These are phyloP conservation scores for Rhodotorula sp. DNA, from an alignment of 1,284 basidiomycete genomes.

Conservation along the genomic window DNA sequence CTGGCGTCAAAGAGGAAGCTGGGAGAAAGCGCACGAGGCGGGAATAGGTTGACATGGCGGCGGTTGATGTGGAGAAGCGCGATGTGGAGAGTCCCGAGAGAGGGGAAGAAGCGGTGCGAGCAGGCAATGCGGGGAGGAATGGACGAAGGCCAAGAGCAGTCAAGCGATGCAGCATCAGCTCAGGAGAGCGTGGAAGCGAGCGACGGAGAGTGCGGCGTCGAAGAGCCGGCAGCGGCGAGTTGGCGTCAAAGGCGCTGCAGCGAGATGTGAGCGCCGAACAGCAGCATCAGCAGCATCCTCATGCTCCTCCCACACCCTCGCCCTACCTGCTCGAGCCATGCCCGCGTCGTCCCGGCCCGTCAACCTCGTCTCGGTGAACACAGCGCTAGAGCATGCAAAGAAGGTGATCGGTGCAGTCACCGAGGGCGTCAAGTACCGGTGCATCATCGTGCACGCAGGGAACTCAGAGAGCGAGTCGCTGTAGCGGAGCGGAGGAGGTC, in stretches of 20 bases:
- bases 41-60: constrained; percentile 34
- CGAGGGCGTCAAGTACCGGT: constrained; percentile 47
- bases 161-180: background rate
- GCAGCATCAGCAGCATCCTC: too few species aligned
- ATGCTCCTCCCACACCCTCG: background rate
- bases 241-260: background rate
- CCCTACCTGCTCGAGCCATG: background rate
- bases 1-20: constrained; percentile 3
- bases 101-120: background rate
- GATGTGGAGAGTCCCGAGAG: background rate
- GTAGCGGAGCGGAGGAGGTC: background rate
- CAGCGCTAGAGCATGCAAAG: constrained; percentile 48
- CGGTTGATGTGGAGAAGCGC: background rate
- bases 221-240: background rate
- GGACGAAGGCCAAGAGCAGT: background rate
- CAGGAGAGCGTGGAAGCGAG: too few species aligned
- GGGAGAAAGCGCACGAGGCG: constrained; percentile 47
- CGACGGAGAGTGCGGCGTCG: background rate
- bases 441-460: constrained; percentile 49
- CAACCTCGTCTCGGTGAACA: constrained; percentile 49
- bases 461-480: constrained; percentile 45
- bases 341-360: constrained; percentile 29
- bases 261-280: background rate
- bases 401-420: constrained; percentile 48
- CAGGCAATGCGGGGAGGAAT: background rate